Evolutionary conservation across 1,284 basidiomycete genomes (phyloP).

Genomic region (Rhodotorula sp.): DNA sequence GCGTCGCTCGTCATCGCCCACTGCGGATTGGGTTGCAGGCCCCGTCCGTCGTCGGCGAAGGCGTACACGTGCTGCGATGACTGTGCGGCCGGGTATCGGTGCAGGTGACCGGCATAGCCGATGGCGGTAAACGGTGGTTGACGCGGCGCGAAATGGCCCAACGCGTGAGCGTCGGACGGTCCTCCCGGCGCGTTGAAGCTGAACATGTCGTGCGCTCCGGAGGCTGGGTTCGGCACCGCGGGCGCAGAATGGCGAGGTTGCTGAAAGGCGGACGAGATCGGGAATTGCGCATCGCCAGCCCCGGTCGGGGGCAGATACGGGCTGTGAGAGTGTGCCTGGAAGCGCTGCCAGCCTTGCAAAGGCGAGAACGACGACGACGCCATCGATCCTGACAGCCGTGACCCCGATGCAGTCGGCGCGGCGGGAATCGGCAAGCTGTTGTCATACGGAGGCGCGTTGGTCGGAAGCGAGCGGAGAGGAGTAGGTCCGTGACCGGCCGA

Average conservation of each 20-base stretch:
- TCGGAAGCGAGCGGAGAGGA: not conserved
- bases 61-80: not conserved
- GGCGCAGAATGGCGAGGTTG: slow-evolving; percentile 28
- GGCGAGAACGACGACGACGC: not conserved
- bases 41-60: not conserved
- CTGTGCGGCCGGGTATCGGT: not conserved
- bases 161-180: not conserved
- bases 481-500: not conserved
- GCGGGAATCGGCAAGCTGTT: not conserved
- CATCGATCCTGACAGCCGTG: no score
- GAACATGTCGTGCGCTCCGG: slow-evolving; percentile 12
- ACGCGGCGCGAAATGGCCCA: not conserved
- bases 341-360: not conserved
- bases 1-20: not conserved
- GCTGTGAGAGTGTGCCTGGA: not conserved
- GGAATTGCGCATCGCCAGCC: no score
- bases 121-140: not conserved
- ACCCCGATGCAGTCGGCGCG: no score
- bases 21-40: not conserved
- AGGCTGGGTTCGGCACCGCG: slow-evolving; percentile 1
- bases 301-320: not conserved
- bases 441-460: not conserved
- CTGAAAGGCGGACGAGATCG: slow-evolving; percentile 10
- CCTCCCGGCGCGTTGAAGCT: slow-evolving; percentile 27
- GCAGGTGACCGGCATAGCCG: not conserved